Evolutionary conservation across 1,284 basidiomycete species (phyloP).

Genomic region (Ustilago tritici): DNA sequence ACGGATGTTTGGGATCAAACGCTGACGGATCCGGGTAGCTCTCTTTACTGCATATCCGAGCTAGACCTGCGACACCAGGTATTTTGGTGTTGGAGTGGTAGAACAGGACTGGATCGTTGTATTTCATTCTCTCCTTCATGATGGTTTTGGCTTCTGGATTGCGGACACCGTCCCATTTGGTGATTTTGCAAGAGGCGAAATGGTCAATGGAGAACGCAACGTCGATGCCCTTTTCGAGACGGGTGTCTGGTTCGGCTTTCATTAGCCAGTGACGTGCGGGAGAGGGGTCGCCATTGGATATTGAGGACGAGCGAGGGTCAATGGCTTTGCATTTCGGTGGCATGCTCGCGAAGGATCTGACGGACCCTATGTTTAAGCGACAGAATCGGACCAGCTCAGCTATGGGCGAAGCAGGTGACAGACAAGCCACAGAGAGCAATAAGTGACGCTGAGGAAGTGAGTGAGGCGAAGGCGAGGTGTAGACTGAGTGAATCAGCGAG

Average conservation of each 20-base stretch:
- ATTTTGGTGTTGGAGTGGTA: conserved; percentile 94
- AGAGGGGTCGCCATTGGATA: background rate
- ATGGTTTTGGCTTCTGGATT: conserved; percentile 91
- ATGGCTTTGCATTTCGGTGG: conserved; percentile 34
- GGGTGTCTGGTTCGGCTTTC: conserved; percentile 66
- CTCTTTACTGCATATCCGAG: conserved; percentile 28
- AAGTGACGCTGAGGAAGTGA: background rate
- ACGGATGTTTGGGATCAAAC: conserved; percentile 76
- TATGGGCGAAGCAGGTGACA: background rate
- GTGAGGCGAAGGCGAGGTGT: conserved; percentile 2
- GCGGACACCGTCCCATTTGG: conserved; percentile 90
- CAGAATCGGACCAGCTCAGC: conserved; percentile 1
- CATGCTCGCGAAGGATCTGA: conserved; percentile 14
- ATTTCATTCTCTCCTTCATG: conserved; percentile 84
- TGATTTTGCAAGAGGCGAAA: conserved; percentile 71
- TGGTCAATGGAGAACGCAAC: conserved; percentile 64
- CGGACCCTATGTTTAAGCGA: background rate
- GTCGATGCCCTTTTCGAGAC: conserved; percentile 61
- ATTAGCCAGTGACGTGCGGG: conserved; percentile 56
- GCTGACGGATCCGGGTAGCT: conserved; percentile 54
- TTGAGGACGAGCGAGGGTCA: background rate
- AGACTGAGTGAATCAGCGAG: conserved; percentile 6
- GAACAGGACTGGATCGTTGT: conserved; percentile 82
- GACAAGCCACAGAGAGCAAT: background rate
- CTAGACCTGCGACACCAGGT: conserved; percentile 75